Evolutionary conservation across 805 yeast species (phyloP), one percentile per base, ranked within the genome.

Genomic region (Yamadazyma laniorum): DNA sequence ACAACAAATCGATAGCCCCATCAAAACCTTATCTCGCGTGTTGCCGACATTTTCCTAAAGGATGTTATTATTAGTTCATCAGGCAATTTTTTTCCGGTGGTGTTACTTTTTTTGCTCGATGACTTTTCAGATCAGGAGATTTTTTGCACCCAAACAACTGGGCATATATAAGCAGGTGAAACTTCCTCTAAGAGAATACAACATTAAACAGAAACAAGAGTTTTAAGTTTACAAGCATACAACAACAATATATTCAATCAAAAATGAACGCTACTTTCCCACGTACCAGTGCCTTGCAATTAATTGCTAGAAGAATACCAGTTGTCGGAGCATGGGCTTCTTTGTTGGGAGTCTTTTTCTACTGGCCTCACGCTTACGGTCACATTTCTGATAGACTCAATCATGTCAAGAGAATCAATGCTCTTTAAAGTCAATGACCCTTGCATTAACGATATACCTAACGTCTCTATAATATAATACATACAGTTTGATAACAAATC

Each of bases 301-400:
- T 62, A 34, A 48, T 46, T 34, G 45, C 52, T 9, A 49, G 60
- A 46, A 59, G 70, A 51, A 28, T 58, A 3, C 70, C 70, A 3
- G 40, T 34, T 12, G 25, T 65, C 26, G 53, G 43, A 12, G 42
- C 43, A 3, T 64, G 71, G 70, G 64, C 54, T n/a, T 40, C 51
- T 16, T 58, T 61, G 6, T 37, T 66, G 17, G 50, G 47, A 3
- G 25, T 45, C 26, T 58, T 65, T 44, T 53, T 67, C 37, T 59
- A 58, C 23, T 63, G 70, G 70, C 71, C 72, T 5, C 68, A 63
- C 34, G 46, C 51, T 14, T 45, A 45, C 49, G 54, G 52, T 26
- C 48, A 44, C 12, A 42, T 34, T 8, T 48, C 55, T 31, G 59
- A 65, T 46, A 56, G 35, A 28, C 32, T 34, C 31, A 44, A 58